Base-by-base conservation (phyloP, 2,329 filamentous ascomycete species). In the Monilinia fructigena region DNA sequence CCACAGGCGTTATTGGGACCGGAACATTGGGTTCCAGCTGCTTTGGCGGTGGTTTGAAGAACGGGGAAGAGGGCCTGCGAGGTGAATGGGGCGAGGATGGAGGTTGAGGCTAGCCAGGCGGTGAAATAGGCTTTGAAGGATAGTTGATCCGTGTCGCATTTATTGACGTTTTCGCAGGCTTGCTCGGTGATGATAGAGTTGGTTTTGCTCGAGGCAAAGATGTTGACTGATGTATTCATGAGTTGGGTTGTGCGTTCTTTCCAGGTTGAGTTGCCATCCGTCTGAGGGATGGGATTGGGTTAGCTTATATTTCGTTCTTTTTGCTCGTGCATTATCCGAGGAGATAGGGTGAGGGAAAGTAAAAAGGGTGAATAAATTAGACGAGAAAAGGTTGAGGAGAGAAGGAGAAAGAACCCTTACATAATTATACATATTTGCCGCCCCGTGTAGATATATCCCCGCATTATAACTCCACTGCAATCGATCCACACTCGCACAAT, bases 391-490 rank as follows among this genome's bases (percentile, higher is more conserved):
- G 1, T 59, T 62, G 56, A 16, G 16, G 23, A 55, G 38, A 58
- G 45, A 55, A 23, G 50, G 23, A 31, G 31, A 40, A 10, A 31
- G 31, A 40, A 10, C 26, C 47, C 79, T 70, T 75, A 82, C 81
- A 53, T 88, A 75, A 70, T 82, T 81, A 67, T 77, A 79, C 73
- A 81, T 78, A 55, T 77, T 78, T 2, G 80, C 78, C 10, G 74
- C 83, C 5, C 88, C 88, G 5, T 86, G 81, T 53, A 92, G 81
- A 73, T 87, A 88, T 11, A 84, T 83, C n/a, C 88, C 89, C 6
- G 83, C 82, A 72, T 90, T 91, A 78, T 90, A 90, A 1, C 85
- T 84, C 81, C 88, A 92, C 70, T 89, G 86, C 69, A 87, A 85
- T 1, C 82, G 82, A n/a, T 83, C 82, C 67, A 87, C 79, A 5